These are phyloP conservation scores for Exidia glandulosa DNA, from an alignment of 768 basidiomycete species.

Conservation along the genomic window DNA sequence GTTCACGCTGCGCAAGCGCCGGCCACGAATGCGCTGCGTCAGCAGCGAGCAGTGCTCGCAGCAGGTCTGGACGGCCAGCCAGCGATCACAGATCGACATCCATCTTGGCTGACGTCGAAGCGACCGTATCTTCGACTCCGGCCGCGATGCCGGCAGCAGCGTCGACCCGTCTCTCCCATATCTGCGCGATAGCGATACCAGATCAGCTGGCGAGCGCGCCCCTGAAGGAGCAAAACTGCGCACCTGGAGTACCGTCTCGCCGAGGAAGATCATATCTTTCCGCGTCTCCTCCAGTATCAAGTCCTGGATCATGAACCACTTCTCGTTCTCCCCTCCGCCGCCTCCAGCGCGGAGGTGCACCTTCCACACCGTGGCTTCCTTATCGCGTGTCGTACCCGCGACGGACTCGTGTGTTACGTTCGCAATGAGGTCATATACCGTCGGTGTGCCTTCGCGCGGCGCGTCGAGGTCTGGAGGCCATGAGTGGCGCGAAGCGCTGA, in stretches of 20 bases:
- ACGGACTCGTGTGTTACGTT: slow-evolving; percentile 94
- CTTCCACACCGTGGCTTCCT: slow-evolving; percentile 88
- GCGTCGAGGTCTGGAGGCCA: slow-evolving; percentile 62
- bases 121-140: not conserved
- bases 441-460: slow-evolving; percentile 43
- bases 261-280: slow-evolving; percentile 95
- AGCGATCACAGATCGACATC: not conserved
- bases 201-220: not conserved
- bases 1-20: too few species aligned
- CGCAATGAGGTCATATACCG: slow-evolving; percentile 86
- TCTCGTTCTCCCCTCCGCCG: slow-evolving; percentile 72
- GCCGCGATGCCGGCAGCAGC: not conserved
- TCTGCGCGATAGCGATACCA: not conserved
- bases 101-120: not conserved
- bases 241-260: slow-evolving; percentile 94
- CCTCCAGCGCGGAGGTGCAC: slow-evolving; percentile 69
- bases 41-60: not conserved
- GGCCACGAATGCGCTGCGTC: too few species aligned
- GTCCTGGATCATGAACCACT: slow-evolving; percentile 96
- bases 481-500: slow-evolving; percentile 7
- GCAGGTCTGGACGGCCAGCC: too few species aligned
- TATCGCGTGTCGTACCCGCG: slow-evolving; percentile 89
- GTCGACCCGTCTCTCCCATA: not conserved
- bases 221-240: not conserved
- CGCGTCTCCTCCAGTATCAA: slow-evolving; percentile 92